Evolutionary conservation across 805 yeast species (phyloP), one percentile per base, ranked within the genome.

Genomic region (Brettanomyces anomalus): DNA sequence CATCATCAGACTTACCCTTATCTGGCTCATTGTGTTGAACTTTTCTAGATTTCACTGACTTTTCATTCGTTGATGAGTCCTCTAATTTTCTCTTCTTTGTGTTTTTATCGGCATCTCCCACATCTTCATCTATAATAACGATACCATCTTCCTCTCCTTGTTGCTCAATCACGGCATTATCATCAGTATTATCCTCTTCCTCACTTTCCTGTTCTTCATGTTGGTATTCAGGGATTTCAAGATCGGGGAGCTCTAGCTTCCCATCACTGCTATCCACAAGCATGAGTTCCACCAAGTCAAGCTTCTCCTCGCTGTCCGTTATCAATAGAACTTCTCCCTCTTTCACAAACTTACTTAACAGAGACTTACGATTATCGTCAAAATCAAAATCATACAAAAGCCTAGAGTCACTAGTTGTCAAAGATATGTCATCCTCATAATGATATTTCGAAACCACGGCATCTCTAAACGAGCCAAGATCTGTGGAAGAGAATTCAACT

Each of bases 331-430:
- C 67, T 17, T 78, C 72, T n/a, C 90, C 93, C 40, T 67, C 62
- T 5, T 49, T 51, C 24, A 88, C 64, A 8, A 81, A 59, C 1
- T 73, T 75, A 1, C 48, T 44, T 15, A 93, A 62, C 0, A 68
- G 57, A 30, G 65, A 67, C 0, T 64, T 66, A 11, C 69, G 52
- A 54, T 90, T 81, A 54, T 89, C 97, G 40, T 86, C 95, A 58
- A 85, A 88, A 55, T 90, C 98, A 44, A 71, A 71, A 62, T 93
- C 98, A 52, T 85, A 86, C 7, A 93, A 58, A 46, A 93, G 68
- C 49, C 74, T 72, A 31, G 76, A 73, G 19, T 54, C 60, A 33
- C 47, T 43, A 11, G 58, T 46, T 20, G 80, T 65, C 17, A 82
- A 71, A 5, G 85, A 55, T 3, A 86, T 71, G 33, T 82, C 79